Base-by-base conservation (phyloP, 2,329 filamentous ascomycete genomes). In the Aspergillus udagawae region DNA sequence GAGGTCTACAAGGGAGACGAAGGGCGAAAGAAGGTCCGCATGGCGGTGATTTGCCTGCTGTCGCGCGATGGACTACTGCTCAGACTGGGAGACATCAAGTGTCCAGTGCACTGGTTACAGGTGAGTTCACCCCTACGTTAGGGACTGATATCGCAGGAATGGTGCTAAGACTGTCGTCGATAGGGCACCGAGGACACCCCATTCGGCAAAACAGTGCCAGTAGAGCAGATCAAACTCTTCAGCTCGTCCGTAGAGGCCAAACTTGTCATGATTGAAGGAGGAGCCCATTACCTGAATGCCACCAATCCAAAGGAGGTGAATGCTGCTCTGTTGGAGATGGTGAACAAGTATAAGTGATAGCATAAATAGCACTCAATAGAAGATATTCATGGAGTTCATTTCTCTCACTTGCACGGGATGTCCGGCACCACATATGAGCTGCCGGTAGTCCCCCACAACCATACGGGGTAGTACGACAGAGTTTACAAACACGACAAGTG, bases 71-170 rank as follows among this genome's bases (percentile, higher is more conserved):
- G 78, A 1, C 60, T 84, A 61, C 73, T 78, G 56, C 62, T 70
- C 4, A 63, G 81, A 7, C 57, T 82, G 29, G 70, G 67, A 3
- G 80, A 83, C 67, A 70, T 83, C 3, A 66, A 63, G 48, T 82
- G 80, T 67, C 81, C 81, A 0, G 80, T 83, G 2, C 62, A 78
- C 50, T 82, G 80, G 80, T 57, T 83, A 57, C 66, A 79, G 65
- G 77, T 80, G 49, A 76, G 68, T 61, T 4, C 3, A 21, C 1
- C 14, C 7, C 42, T 48, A 35, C 1, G 29, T 32, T 12, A 32
- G 3, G 29, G 29, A 7, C 32, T 38, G 12, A 17, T 35, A 35
- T 17, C 12, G 12, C 17, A 35, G 12, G 0, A 28, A 14, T 35
- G 14, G 12, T 35, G 32, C 32, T 38, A 38, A 38, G 32, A 4